Conservation (phyloP, 192 early-diverging fungal species). For the Gamsiella multidivaricata region DNA sequence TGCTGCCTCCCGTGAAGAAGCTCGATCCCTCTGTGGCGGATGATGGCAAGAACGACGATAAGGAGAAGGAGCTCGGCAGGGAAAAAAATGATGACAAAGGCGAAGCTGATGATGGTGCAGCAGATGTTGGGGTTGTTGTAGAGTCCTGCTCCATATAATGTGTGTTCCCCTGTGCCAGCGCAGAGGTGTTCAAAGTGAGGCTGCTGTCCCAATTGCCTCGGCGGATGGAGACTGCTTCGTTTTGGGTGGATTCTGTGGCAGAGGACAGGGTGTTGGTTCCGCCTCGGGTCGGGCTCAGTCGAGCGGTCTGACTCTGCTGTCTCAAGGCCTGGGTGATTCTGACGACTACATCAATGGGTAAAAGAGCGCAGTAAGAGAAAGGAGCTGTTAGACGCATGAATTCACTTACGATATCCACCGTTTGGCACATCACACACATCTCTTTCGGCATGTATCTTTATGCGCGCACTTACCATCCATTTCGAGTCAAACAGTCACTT, state of each 20-base stretch:
- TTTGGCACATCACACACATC: too few relatives aligned
- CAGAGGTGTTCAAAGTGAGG: slow-evolving; percentile 13
- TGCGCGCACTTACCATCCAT: slow-evolving; percentile 2
- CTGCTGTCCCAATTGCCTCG: slow-evolving; percentile 7
- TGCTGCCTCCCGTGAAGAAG: slow-evolving; percentile 20
- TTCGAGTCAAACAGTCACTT: background rate
- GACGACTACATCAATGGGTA: slow-evolving; percentile 22
- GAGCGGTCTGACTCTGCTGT: slow-evolving; percentile 38
- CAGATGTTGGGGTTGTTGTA: background rate
- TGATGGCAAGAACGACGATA: slow-evolving; percentile 19
- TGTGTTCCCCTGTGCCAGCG: slow-evolving; percentile 6
- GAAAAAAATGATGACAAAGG: slow-evolving; percentile 32
- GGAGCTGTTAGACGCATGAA: background rate
- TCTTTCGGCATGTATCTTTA: too few relatives aligned
- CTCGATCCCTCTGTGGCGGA: slow-evolving; percentile 8
- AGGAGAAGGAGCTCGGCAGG: slow-evolving; percentile 19
- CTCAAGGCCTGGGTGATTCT: slow-evolving; percentile 50
- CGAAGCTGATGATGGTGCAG: slow-evolving; percentile 11
- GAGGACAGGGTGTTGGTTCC: slow-evolving; percentile 14
- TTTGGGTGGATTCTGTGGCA: background rate
- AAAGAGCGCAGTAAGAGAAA: background rate
- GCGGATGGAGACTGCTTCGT: background rate
- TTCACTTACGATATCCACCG: background rate
- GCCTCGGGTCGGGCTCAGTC: slow-evolving; percentile 7
- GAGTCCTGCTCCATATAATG: slow-evolving; percentile 12